Percentiles rank a stretch among this genome's conserved stretches.
phyloP scores from a whole-genome alignment of 495 filamentous ascomycete genomes.

The Penicillium canariense region DNA sequence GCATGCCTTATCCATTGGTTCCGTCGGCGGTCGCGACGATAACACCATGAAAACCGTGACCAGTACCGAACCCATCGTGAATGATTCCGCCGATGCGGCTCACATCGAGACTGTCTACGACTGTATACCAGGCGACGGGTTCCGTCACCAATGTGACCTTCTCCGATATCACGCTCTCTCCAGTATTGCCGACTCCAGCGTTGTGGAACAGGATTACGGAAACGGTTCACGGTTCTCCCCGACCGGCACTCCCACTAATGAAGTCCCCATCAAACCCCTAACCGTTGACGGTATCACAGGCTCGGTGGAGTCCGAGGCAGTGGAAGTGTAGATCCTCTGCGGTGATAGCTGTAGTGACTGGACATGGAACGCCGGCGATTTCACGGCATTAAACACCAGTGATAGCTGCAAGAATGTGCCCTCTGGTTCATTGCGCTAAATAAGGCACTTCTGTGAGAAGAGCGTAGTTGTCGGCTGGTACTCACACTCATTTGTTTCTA shows the following conservation, averaged over 20 bases:
- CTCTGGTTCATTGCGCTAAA: constrained; percentile 3
- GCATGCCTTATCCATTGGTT: constrained; percentile 63
- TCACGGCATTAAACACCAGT: constrained; percentile 10
- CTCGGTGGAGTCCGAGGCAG: constrained; percentile 3
- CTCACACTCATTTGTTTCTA: background rate
- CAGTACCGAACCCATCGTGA: constrained; percentile 51
- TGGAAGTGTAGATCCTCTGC: constrained; percentile 12
- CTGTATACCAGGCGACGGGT: constrained; percentile 43
- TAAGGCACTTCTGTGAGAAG: background rate
- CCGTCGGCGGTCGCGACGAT: constrained; percentile 58
- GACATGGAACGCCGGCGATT: constrained; percentile 11
- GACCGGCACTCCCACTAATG: background rate
- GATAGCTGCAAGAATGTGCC: constrained; percentile 16
- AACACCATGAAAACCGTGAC: constrained; percentile 59
- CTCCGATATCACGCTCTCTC: constrained; percentile 53
- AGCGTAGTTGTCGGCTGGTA: background rate
- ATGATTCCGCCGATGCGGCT: constrained; percentile 55
- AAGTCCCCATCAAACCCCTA: constrained; percentile 4
- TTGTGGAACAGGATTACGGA: background rate
- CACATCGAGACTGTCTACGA: constrained; percentile 54
- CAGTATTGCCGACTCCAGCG: constrained; percentile 46
- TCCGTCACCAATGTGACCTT: constrained; percentile 57
- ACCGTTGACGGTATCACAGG: constrained; percentile 8
- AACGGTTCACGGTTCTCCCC: background rate
- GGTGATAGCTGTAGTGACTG: constrained; percentile 14